A percentile compares a stretch with the other conserved stretches of the same genome.
phyloP scores from a whole-genome alignment of 352 stramenopile genomes.

The Elongisporangium senticosum region DNA sequence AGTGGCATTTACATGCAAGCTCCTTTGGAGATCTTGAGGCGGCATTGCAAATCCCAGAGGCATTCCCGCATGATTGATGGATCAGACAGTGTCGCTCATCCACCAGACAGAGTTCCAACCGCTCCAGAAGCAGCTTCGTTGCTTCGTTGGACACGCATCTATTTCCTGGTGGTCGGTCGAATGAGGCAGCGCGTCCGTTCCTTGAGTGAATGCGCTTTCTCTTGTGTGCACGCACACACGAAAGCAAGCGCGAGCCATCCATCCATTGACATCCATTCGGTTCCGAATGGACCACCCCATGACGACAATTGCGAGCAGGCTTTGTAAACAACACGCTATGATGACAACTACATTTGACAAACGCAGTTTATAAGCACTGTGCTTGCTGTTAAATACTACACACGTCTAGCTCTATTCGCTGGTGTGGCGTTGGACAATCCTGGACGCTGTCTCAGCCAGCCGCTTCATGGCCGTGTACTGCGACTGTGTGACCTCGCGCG shows the following conservation, averaged over 20 bases:
- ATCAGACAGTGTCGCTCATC: too few species aligned
- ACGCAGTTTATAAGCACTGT: too few species aligned
- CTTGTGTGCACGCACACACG: neutral
- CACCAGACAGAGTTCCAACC: neutral
- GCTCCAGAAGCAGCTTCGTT: neutral
- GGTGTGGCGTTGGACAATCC: constrained; percentile 13
- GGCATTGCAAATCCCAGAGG: too few species aligned
- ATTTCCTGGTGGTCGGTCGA: neutral
- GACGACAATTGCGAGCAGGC: too few species aligned
- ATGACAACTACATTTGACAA: too few species aligned
- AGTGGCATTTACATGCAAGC: too few species aligned
- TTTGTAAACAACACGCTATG: neutral
- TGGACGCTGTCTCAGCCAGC: constrained; percentile 33
- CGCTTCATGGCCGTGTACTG: constrained; percentile 41
- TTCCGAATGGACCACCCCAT: too few species aligned
- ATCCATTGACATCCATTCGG: neutral
- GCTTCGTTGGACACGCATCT: neutral
- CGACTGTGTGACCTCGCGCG: constrained; percentile 29
- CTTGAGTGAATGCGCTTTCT: neutral
- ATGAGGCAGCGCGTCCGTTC: neutral
- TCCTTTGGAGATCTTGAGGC: too few species aligned
- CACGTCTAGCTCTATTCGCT: neutral
- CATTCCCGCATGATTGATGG: too few species aligned
- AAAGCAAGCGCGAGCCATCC: neutral
- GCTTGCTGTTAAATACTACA: neutral